Evolutionary conservation across 192 early-diverging fungal genomes (phyloP), one percentile per base, ranked within the genome.

Genomic region (Chytriomyces confervae): DNA sequence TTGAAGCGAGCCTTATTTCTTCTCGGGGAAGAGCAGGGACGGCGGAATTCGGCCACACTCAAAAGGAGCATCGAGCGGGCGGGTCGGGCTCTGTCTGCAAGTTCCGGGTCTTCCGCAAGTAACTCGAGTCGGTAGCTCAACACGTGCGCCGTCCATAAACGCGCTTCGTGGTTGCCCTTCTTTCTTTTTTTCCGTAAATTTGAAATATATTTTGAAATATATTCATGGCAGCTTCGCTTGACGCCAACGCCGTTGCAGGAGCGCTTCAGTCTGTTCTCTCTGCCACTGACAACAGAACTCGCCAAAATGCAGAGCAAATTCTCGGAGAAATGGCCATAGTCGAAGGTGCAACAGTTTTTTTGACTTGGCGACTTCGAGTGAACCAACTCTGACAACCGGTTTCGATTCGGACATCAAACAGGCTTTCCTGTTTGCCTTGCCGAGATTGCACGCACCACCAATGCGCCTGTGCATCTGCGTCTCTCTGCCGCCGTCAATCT

Each of bases 401-500:
- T n/a, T n/a, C n/a, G n/a, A n/a, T n/a, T n/a, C n/a, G n/a, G n/a
- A n/a, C n/a, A n/a, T n/a, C n/a, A n/a, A n/a, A 50, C 51, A 73
- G 72, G 60, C 18, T 73, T 36, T 62, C 60, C 60, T 5, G 60
- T 43, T 11, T 62, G 57, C 44, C 60, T 73, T 11, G 72, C 72
- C 0, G 60, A 73, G 13, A 61, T 73, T 62, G 61, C 72, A 0
- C 16, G 43, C 23, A 62, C 11, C 23, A 9, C 6, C 10, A 48
- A 11, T 48, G 72, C 61, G 6, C 72, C 72, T 18, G 61, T 73
- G 1, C 72, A 73, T 62, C 23, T 73, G 44, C 51, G 72, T 16
- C 72, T 62, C 16, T 73, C 72, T n/a, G 72, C 72, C 7, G 72
- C 20, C 11, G 72, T 73, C n/a, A 62, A 44, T n/a, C 27, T 73